These are phyloP conservation scores for Alnus rubra DNA, from an alignment of 306 rosid genomes.

Conservation along the genomic window DNA sequence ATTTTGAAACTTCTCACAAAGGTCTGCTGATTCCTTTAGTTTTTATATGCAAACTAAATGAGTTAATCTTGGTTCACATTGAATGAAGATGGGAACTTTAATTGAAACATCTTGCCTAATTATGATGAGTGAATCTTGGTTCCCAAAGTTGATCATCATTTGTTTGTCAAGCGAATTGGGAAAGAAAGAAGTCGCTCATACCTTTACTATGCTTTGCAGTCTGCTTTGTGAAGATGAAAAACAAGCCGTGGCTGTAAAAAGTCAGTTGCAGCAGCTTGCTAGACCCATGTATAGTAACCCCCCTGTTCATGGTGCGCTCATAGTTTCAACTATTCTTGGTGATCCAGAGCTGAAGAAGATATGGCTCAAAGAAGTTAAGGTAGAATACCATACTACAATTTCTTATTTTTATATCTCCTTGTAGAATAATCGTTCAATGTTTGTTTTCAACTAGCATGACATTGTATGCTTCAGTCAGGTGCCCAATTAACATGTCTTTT, in stretches of 20 bases:
- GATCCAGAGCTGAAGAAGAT: slow-evolving; percentile 71
- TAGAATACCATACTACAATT: slow-evolving; percentile 22
- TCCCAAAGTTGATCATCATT: too few species aligned
- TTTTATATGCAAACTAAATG: background rate
- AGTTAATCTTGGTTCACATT: background rate
- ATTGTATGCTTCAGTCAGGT: background rate
- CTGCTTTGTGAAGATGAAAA: slow-evolving; percentile 88
- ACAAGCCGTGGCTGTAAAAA: slow-evolving; percentile 91
- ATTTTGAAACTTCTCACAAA: background rate
- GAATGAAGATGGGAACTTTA: too few species aligned
- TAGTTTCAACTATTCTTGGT: slow-evolving; percentile 81
- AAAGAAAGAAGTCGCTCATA: slow-evolving; percentile 1
- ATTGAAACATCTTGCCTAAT: too few species aligned
- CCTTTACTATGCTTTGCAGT: slow-evolving; percentile 42
- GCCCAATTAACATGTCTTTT: background rate
- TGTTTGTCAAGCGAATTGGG: slow-evolving; percentile 21
- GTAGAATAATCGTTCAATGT: background rate
- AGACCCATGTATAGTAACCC: slow-evolving; percentile 99
- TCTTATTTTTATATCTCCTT: background rate
- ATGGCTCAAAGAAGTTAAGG: slow-evolving; percentile 98
- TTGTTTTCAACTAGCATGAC: background rate
- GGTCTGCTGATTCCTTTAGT: background rate
- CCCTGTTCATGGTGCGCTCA: slow-evolving; percentile 84
- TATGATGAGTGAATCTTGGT: too few species aligned
- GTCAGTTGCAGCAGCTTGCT: slow-evolving; percentile 86